These are phyloP conservation scores for Candida patagonica DNA, from an alignment of 805 yeast genomes.

Conservation along the genomic window DNA sequence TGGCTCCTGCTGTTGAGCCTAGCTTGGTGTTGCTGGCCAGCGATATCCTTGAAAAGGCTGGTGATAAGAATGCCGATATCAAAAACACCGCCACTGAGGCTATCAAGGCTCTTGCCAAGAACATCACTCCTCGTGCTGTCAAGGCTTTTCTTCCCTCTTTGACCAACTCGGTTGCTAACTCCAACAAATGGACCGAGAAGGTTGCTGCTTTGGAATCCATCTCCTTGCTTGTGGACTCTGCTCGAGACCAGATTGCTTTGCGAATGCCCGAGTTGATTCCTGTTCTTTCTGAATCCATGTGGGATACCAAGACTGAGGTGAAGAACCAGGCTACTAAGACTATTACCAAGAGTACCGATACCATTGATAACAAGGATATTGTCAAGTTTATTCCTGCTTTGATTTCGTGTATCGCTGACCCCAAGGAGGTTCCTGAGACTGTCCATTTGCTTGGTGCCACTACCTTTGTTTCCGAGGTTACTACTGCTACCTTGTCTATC, in stretches of 20 bases:
- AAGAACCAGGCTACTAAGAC: constrained; percentile 94
- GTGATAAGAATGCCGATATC: constrained; percentile 79
- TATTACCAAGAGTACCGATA: constrained; percentile 92
- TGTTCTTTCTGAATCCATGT: constrained; percentile 97
- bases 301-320: constrained; percentile 99
- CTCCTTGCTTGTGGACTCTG: constrained; percentile 81
- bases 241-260: constrained; percentile 91
- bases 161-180: constrained; percentile 52
- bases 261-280: constrained; percentile 99
- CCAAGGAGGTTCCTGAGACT: constrained; percentile 97
- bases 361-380: constrained; percentile 99
- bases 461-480: constrained; percentile 98
- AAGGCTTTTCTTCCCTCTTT: constrained; percentile 82
- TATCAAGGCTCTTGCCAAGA: constrained; percentile 63
- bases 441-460: constrained; percentile 99
- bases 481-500: constrained; percentile 98
- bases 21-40: constrained; percentile 71
- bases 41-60: constrained; percentile 66
- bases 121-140: constrained; percentile 88
- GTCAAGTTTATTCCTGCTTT: constrained; percentile 97
- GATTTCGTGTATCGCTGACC: constrained; percentile 93
- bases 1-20: constrained; percentile 94
- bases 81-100: constrained; percentile 69
- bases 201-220: constrained; percentile 79
- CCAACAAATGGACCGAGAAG: constrained; percentile 96